Percentiles rank a stretch among this genome's conserved stretches.
Evolutionary conservation across 352 stramenopile genomes (phyloP).

Genomic region (Aphanomyces euteiches): DNA sequence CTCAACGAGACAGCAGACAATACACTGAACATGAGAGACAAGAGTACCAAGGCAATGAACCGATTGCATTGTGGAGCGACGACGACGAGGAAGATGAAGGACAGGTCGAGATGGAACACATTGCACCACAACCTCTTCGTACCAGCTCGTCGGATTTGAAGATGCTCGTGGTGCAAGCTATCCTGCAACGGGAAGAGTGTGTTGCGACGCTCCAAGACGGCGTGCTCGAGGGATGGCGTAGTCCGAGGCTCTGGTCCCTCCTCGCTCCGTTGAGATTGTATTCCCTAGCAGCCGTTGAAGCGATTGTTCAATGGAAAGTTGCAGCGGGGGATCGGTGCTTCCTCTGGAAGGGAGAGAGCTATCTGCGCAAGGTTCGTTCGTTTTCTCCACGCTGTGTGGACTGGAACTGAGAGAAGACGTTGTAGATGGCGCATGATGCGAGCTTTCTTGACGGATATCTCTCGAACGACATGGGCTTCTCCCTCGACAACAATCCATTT

Average conservation of each 20-base stretch:
- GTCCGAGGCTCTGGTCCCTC: constrained; percentile 3
- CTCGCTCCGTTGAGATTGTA: constrained; percentile 10
- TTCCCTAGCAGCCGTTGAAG: constrained; percentile 25
- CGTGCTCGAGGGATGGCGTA: background rate
- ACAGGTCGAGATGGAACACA: background rate
- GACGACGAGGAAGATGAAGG: constrained; percentile 13
- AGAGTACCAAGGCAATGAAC: background rate
- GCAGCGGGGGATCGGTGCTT: constrained; percentile 4
- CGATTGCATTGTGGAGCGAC: constrained; percentile 1
- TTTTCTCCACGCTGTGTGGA: background rate
- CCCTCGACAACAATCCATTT: constrained; percentile 19
- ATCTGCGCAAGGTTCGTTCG: constrained; percentile 20
- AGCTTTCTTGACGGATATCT: constrained; percentile 17
- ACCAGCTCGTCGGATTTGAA: constrained; percentile 18
- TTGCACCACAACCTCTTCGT: background rate
- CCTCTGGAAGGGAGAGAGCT: constrained; percentile 23
- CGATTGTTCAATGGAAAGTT: constrained; percentile 17
- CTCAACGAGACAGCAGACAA: background rate
- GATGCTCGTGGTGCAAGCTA: constrained; percentile 17
- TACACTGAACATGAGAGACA: background rate
- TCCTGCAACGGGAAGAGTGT: constrained; percentile 27
- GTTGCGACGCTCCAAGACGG: constrained; percentile 8
- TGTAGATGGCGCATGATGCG: constrained; percentile 17
- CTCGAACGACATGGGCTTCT: constrained; percentile 2
- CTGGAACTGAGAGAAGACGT: too few relatives aligned